A percentile compares a stretch with the other conserved stretches of the same genome.
These are phyloP conservation scores for Punica granatum DNA, from an alignment of 345 rosid species.

Conservation along the genomic window DNA sequence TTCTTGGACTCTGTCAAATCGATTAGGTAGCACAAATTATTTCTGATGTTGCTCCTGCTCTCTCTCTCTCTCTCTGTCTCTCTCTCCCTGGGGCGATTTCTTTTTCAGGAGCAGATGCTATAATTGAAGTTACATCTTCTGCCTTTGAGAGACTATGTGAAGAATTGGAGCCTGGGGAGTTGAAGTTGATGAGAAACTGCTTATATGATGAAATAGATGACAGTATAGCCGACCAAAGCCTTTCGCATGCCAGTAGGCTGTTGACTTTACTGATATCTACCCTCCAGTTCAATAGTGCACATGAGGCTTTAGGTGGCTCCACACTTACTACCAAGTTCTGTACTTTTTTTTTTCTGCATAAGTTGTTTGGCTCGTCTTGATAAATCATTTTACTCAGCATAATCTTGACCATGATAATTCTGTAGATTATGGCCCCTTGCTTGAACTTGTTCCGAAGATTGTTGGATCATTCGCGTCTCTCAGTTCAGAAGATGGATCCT, in stretches of 20 bases:
- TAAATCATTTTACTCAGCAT: not conserved
- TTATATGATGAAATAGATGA: conserved; percentile 39
- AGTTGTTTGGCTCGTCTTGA: not conserved
- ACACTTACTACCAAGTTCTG: not conserved
- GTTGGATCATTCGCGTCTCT: conserved; percentile 34
- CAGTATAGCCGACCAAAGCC: conserved; percentile 20
- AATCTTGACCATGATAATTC: not conserved
- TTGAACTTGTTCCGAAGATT: conserved; percentile 34
- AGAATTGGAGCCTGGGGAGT: conserved; percentile 44
- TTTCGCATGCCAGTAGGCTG: conserved; percentile 39
- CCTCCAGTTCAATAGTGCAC: conserved; percentile 38
- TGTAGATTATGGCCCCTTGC: conserved; percentile 56
- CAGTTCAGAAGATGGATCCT: conserved; percentile 29
- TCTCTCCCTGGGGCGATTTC: not conserved
- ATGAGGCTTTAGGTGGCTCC: conserved; percentile 40
- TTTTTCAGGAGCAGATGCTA: conserved; percentile 43
- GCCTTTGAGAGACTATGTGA: conserved; percentile 52
- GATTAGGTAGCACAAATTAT: not conserved
- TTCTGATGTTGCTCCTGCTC: conserved; percentile 15
- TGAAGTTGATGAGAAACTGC: conserved; percentile 45
- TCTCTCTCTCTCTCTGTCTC: not conserved
- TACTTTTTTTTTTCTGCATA: not conserved
- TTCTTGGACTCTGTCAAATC: not conserved
- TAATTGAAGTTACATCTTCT: conserved; percentile 50
- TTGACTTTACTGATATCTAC: conserved; percentile 45